Percentiles rank a stretch among this genome's conserved stretches.
Evolutionary conservation across 1,284 basidiomycete species (phyloP).

Genomic region (Phellopilus nigrolimitatus): DNA sequence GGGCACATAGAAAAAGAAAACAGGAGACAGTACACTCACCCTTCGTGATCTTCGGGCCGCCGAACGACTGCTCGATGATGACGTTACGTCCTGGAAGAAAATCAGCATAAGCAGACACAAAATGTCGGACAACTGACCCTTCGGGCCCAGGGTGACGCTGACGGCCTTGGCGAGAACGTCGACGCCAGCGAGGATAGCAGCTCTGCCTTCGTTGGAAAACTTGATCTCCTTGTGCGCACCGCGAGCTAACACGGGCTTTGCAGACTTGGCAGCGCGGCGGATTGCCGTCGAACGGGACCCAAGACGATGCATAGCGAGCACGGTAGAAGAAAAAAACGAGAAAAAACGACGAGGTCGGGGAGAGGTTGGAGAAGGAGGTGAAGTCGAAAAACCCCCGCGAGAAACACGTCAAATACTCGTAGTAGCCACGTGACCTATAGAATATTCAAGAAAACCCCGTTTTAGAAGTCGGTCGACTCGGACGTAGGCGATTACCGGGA

Average conservation of each 20-base stretch:
- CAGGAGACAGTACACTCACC: conserved; percentile 51
- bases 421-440: neutral
- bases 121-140: conserved; percentile 52
- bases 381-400: neutral
- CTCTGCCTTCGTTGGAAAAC: conserved; percentile 94
- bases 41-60: conserved; percentile 98
- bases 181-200: conserved; percentile 92
- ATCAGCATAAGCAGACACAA: conserved; percentile 4
- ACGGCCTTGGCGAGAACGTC: conserved; percentile 96
- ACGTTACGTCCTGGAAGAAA: conserved; percentile 79
- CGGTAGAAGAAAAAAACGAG: neutral
- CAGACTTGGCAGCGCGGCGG: conserved; percentile 42
- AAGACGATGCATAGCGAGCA: conserved; percentile 18
- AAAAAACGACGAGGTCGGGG: neutral
- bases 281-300: conserved; percentile 34
- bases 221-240: conserved; percentile 94
- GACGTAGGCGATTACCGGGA: no score
- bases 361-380: neutral
- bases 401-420: neutral
- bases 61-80: conserved; percentile 97
- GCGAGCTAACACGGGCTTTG: conserved; percentile 50
- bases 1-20: conserved; percentile 14
- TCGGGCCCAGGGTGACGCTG: conserved; percentile 93
- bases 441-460: neutral
- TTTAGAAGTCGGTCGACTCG: no score